Base-by-base conservation (phyloP, 371 early-diverging fungal species). In the Mucor plumbeus region DNA sequence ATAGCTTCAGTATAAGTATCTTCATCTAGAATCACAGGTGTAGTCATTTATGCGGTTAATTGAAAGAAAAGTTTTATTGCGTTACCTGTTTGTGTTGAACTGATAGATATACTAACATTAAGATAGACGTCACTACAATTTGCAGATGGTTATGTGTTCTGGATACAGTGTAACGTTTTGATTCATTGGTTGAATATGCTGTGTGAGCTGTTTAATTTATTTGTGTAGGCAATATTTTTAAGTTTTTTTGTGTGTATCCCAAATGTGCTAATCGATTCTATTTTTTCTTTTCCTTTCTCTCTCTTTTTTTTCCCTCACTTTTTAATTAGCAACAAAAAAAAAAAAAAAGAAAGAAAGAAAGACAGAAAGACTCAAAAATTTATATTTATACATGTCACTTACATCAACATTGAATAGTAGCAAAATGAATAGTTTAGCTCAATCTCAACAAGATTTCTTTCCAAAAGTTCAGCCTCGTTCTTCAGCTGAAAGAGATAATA, bases 1-100 rank as follows among this genome's bases (percentile, higher is more conserved):
- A 95, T 84, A 4, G 90, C 90, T 35, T 88, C 89, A 9, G 91
- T 88, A 74, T 95, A 94, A 26, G 79, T 85, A 61, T 94, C 94
- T 77, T 94, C 93, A 63, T 91, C 92, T 3, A 93, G 77, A 36
- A 89, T 75, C 5, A 79, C 70, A 14, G 82, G 78, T 15, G 61
- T 67, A 1, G 63, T 15, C 41, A 56, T 56, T 26, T 56, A 36
- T 56, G 53, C 53, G 11, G 15, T 9, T 15, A 15, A 21, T 7
- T 19, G 21, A 48, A 48, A 26, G 17, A 50, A 50, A 50, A 26
- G 50, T 26, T 50, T 50, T 50, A 26, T 26, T 21, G 26, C 5
- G 11, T 3, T 38, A 38, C 38, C 1, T 38, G 11, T 38, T 38
- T 9, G 38, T 11, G 5, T 38, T 5, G 7, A 11, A 5, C 38